Base-by-base conservation (phyloP, 2,329 filamentous ascomycete species). In the Diaporthe australafricana region DNA sequence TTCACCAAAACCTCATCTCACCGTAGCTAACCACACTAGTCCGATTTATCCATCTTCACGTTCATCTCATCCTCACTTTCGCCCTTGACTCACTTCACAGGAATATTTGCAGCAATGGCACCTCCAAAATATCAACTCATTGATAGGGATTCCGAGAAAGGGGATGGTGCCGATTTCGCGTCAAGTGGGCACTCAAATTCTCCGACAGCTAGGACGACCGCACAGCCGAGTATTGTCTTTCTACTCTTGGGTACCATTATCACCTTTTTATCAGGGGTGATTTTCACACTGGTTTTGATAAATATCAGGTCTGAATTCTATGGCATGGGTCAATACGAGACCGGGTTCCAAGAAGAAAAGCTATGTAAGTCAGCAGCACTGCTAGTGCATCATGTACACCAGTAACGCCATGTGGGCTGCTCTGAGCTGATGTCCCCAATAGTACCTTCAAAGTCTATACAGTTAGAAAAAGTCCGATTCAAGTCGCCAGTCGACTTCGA, bases 391-490 rank as follows among this genome's bases (percentile, higher is more conserved):
- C 9, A 8, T 17, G 6, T 11, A 0, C 6, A n/a, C 11, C 30
- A 12, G 22, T 9, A n/a, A 22, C 32, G 35, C 20, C 20, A 1
- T 38, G 12, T 6, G 1, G 20, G 38, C 30, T 56, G 53, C 7
- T 11, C 5, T n/a, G 3, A 12, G 30, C 32, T 22, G 4, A n/a
- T 8, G 5, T 17, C 9, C 32, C 9, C 5, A 8, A 2, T 5
- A 57, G 53, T 57, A 2, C 53, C 53, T 57, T 20, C 32, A 2
- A n/a, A 57, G 4, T 25, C 32, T 6, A 57, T 57, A 17, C 53
- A 40, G 32, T n/a, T 57, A 25, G 53, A 57, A 40, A 11, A 57
- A 40, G n/a, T 57, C 12, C 53, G 53, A 20, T 57, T 57, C n/a
- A 57, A 57, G 8, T 57, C 53, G 9, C 11, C 53, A 25, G 35